Conservation (phyloP, 495 filamentous ascomycete genomes). For the Tetracladium setigerum region DNA sequence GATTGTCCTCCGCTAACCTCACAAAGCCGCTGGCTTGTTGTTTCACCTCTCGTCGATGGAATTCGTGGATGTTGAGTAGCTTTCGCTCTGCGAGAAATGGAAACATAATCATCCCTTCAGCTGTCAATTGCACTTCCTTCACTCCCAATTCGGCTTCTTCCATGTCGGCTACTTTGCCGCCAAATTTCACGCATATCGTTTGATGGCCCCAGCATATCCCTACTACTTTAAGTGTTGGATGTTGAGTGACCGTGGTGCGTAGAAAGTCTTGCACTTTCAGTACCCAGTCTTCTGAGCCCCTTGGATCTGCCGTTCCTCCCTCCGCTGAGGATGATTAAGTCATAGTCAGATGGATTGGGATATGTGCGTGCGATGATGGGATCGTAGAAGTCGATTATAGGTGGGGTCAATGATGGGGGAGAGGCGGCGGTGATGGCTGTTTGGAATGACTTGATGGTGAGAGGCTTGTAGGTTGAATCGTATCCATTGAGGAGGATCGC, state of each 20-base stretch:
- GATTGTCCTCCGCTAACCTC: conserved; percentile 28
- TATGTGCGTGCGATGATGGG: conserved; percentile 17
- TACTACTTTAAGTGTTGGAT: conserved; percentile 34
- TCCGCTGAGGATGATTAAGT: conserved; percentile 40
- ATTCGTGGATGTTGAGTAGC: conserved; percentile 31
- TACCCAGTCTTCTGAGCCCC: conserved; percentile 35
- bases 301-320: conserved; percentile 39
- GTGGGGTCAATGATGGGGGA: conserved; percentile 17
- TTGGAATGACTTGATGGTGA: conserved; percentile 32
- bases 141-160: conserved; percentile 25
- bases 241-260: conserved; percentile 25
- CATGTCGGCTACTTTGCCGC: conserved; percentile 33
- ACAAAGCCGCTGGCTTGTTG: conserved; percentile 25
- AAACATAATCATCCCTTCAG: conserved; percentile 4
- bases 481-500: conserved; percentile 40
- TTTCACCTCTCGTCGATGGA: conserved; percentile 35
- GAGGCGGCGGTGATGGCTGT: conserved; percentile 28
- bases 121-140: not conserved
- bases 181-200: conserved; percentile 34
- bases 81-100: conserved; percentile 1
- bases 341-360: conserved; percentile 35
- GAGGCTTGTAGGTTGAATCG: conserved; percentile 29
- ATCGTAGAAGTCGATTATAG: conserved; percentile 21
- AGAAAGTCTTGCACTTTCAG: conserved; percentile 35
- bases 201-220: conserved; percentile 45